These are phyloP conservation scores for Candida pseudoviswanathii DNA, from an alignment of 1,139 yeast species.

Conservation along the genomic window DNA sequence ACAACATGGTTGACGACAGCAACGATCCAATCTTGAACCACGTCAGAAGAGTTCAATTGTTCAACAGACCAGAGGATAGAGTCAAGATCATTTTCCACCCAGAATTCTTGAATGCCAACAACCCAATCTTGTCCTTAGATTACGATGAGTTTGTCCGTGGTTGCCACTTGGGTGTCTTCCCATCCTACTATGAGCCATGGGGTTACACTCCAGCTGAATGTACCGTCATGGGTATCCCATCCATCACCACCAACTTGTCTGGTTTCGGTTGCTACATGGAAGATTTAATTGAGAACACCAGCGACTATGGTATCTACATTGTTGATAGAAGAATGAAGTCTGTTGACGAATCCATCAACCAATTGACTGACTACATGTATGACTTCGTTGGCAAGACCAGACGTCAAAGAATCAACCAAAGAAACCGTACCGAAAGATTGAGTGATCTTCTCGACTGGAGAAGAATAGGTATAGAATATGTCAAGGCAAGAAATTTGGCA, in stretches of 20 bases:
- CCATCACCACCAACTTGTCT: conserved; percentile 94
- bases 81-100: conserved; percentile 98
- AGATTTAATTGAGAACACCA: conserved; percentile 90
- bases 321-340: conserved; percentile 94
- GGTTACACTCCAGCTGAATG: conserved; percentile 99
- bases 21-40: conserved; percentile 91
- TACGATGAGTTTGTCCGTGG: conserved; percentile 98
- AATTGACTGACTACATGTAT: conserved; percentile 85
- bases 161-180: conserved; percentile 97
- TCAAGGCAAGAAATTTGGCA: conserved; percentile 91
- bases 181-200: conserved; percentile 99
- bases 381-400: conserved; percentile 87
- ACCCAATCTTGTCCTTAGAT: conserved; percentile 90
- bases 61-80: conserved; percentile 86
- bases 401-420: conserved; percentile 96
- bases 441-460: conserved; percentile 96
- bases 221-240: conserved; percentile 99
- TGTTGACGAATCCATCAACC: conserved; percentile 92
- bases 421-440: conserved; percentile 94
- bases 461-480: conserved; percentile 95
- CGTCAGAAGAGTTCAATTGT: conserved; percentile 87
- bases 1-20: conserved; percentile 92
- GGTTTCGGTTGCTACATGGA: conserved; percentile 99
- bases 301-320: conserved; percentile 95
- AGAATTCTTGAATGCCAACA: conserved; percentile 91